phyloP scores from a whole-genome alignment of 768 basidiomycete genomes.

The Boletellus emodensis region DNA sequence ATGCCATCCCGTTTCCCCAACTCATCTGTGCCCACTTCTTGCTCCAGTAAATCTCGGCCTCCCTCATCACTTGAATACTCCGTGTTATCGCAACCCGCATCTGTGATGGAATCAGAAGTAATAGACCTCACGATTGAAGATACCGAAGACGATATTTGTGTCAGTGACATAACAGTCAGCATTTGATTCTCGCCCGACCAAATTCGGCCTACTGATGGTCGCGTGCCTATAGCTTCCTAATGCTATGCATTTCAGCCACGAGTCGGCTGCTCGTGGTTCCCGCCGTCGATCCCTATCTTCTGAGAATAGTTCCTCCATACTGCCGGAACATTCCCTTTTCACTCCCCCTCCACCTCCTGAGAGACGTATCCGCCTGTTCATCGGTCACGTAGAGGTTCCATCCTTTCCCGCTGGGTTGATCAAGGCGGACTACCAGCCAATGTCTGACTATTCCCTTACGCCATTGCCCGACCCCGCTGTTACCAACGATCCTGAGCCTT shows the following conservation, averaged over 20 bases:
- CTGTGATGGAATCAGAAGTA: slow-evolving; percentile 3
- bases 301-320: slow-evolving; percentile 5
- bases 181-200: slow-evolving; percentile 2
- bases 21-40: slow-evolving; percentile 4
- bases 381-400: slow-evolving; percentile 22
- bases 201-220: slow-evolving; percentile 5
- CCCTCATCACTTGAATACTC: not conserved
- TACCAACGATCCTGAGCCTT: not conserved
- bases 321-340: slow-evolving; percentile 22
- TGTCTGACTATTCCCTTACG: not conserved
- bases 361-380: slow-evolving; percentile 5
- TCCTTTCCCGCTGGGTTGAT: slow-evolving; percentile 18
- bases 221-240: slow-evolving; percentile 1
- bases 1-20: slow-evolving; percentile 4
- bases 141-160: slow-evolving; percentile 18
- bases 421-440: slow-evolving; percentile 18
- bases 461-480: not conserved
- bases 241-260: not conserved
- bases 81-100: not conserved
- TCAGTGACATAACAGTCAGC: slow-evolving; percentile 18
- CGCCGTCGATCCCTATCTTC: not conserved
- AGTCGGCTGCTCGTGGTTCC: slow-evolving; percentile 2
- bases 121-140: slow-evolving; percentile 24
- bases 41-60: slow-evolving; percentile 1
- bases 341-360: slow-evolving; percentile 23